Percentiles rank a stretch among this genome's conserved stretches.
Evolutionary conservation across 306 rosid genomes (phyloP).

Genomic region (Oemleria cerasiformis): DNA sequence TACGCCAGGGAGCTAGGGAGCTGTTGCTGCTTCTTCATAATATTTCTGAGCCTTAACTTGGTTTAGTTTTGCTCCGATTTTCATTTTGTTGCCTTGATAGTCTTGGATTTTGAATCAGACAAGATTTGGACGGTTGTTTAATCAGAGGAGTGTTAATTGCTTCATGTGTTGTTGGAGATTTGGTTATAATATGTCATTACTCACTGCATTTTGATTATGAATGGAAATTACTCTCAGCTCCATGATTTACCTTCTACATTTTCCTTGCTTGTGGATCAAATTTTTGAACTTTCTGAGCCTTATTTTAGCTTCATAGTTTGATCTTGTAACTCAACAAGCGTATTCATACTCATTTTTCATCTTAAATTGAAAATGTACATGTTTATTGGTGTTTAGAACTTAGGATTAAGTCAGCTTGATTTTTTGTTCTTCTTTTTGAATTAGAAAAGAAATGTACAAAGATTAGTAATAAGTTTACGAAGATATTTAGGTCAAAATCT

Average conservation of each 20-base stretch:
- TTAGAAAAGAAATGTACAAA: no score
- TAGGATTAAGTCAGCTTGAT: no score
- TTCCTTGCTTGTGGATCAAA: neutral
- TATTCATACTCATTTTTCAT: no score
- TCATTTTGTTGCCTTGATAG: neutral
- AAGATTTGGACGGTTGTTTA: neutral
- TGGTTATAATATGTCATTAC: neutral
- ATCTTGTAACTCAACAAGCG: no score
- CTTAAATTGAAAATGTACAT: no score
- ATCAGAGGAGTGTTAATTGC: neutral
- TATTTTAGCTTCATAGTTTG: neutral
- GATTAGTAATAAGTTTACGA: no score
- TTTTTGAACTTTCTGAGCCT: neutral
- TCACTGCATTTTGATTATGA: neutral
- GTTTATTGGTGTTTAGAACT: no score
- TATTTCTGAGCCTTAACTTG: neutral
- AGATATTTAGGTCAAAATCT: no score
- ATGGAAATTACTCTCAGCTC: neutral
- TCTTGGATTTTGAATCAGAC: neutral
- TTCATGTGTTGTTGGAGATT: neutral
- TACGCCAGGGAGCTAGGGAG: slow-evolving; percentile 36
- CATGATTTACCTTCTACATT: neutral
- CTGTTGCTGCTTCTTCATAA: slow-evolving; percentile 23
- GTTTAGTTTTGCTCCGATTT: neutral
- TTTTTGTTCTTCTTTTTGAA: no score